phyloP scores from a whole-genome alignment of 768 basidiomycete genomes.

The Piloderma croceum region DNA sequence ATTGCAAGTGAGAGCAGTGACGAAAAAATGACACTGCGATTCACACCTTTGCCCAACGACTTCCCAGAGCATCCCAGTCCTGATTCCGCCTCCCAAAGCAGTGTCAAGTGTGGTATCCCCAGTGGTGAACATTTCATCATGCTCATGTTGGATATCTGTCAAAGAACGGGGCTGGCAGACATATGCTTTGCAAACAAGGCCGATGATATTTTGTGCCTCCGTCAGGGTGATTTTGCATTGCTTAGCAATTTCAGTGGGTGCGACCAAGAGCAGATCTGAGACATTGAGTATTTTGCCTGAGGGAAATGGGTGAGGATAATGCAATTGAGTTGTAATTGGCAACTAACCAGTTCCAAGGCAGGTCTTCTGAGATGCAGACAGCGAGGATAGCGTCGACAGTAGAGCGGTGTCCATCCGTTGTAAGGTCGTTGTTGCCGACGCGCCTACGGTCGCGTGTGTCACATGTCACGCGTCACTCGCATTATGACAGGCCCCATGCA shows the following conservation, averaged over 20 bases:
- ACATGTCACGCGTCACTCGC: no score
- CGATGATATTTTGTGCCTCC: slow-evolving; percentile 47
- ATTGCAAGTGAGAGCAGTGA: slow-evolving; percentile 1
- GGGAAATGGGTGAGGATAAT: no score
- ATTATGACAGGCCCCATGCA: no score
- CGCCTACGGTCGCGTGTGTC: no score
- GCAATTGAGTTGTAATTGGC: no score
- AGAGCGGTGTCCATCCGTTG: no score
- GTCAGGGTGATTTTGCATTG: slow-evolving; percentile 46
- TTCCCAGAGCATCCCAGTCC: slow-evolving; percentile 81
- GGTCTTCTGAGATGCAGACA: no score
- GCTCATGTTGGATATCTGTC: slow-evolving; percentile 30
- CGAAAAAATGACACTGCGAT: neutral
- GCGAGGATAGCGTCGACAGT: no score
- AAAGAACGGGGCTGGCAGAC: slow-evolving; percentile 36
- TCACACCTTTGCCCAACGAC: slow-evolving; percentile 82
- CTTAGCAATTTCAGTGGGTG: slow-evolving; percentile 48
- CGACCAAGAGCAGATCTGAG: slow-evolving; percentile 46
- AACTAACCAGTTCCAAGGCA: no score
- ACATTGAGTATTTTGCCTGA: no score
- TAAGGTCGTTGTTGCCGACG: no score
- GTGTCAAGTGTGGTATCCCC: slow-evolving; percentile 69
- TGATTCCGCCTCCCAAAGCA: slow-evolving; percentile 73
- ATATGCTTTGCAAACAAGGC: slow-evolving; percentile 41
- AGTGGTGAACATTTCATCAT: slow-evolving; percentile 55